phyloP scores from a whole-genome alignment of 495 filamentous ascomycete genomes.

The Trichoderma virens region DNA sequence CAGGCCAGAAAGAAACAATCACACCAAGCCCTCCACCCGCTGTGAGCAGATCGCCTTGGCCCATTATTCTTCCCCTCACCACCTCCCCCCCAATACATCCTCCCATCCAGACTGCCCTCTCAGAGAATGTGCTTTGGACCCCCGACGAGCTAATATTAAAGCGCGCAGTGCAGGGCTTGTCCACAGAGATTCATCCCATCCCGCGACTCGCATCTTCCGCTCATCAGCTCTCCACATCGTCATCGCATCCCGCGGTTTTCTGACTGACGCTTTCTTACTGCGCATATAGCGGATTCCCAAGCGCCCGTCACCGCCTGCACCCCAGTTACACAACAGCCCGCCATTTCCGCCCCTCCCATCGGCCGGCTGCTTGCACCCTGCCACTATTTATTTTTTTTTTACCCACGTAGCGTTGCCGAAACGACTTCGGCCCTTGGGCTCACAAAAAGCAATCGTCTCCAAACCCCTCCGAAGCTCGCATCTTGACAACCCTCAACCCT shows the following conservation, averaged over 20 bases:
- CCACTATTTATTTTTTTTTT: background rate
- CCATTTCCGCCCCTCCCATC: slow-evolving; percentile 8
- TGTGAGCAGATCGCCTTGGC: slow-evolving; percentile 2
- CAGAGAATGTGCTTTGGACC: background rate
- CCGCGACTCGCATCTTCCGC: background rate
- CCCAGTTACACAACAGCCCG: slow-evolving; percentile 8
- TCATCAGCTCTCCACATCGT: slow-evolving; percentile 2
- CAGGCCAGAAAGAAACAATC: background rate
- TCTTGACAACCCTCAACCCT: background rate
- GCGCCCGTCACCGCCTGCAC: slow-evolving; percentile 8
- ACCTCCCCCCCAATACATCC: background rate
- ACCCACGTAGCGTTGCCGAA: background rate
- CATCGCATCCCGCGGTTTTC: background rate
- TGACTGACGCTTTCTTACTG: background rate
- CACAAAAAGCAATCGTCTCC: slow-evolving; percentile 2
- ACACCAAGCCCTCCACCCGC: background rate
- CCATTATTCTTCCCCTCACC: background rate
- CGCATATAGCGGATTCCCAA: slow-evolving; percentile 6
- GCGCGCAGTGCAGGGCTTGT: background rate
- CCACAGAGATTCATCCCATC: background rate
- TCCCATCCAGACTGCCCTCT: background rate
- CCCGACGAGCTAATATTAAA: background rate
- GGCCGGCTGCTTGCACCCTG: background rate
- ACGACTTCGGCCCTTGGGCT: slow-evolving; percentile 8
- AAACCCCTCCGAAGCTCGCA: slow-evolving; percentile 6